Percentiles rank a stretch among this genome's conserved stretches.
phyloP scores from a whole-genome alignment of 257 asterid genomes.

The Vinca minor region DNA sequence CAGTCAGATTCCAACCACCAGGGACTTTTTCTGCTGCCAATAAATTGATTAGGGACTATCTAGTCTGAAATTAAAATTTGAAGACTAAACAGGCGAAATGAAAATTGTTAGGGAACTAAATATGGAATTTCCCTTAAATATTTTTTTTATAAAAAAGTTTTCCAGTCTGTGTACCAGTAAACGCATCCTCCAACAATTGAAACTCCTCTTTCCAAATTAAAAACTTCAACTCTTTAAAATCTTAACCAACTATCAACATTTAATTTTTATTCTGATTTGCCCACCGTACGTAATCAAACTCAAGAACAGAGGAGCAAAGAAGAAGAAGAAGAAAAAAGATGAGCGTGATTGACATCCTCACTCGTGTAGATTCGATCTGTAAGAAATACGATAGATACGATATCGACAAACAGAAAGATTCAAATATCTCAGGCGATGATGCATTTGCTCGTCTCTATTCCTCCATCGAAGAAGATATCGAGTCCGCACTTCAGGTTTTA shows the following conservation, averaged over 20 bases:
- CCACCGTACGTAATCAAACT: no score
- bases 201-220: neutral
- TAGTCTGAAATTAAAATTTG: no score
- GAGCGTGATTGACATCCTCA: conserved; percentile 88
- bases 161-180: neutral
- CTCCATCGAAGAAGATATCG: conserved; percentile 74
- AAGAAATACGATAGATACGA: conserved; percentile 92
- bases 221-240: no score
- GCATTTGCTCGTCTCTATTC: conserved; percentile 88
- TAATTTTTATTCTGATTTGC: no score
- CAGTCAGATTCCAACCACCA: no score
- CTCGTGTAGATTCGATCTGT: conserved; percentile 96
- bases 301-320: neutral
- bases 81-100: no score
- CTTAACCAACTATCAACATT: no score
- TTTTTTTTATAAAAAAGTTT: no score
- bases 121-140: no score
- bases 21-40: no score
- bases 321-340: conserved; percentile 18
- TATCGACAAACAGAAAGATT: conserved; percentile 54
- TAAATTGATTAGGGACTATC: no score
- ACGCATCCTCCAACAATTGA: neutral
- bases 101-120: no score
- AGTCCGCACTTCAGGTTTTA: conserved; percentile 71
- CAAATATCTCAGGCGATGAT: conserved; percentile 89